phyloP scores from a whole-genome alignment of 805 yeast genomes.

The Metschnikowia lunata region DNA sequence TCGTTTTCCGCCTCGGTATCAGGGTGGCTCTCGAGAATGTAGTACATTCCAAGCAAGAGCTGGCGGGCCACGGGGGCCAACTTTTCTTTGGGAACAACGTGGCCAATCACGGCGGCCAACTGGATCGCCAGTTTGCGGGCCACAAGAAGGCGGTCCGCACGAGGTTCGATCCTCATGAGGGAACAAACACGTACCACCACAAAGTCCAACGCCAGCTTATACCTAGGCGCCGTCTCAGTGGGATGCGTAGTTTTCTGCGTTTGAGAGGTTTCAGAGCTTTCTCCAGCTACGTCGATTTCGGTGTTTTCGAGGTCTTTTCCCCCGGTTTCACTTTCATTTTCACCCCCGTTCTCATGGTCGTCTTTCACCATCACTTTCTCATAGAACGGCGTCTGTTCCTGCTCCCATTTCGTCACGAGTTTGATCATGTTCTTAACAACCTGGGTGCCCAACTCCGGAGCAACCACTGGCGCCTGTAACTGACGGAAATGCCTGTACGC shows the following conservation, averaged over 20 bases:
- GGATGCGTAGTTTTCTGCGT: no score
- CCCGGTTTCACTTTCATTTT: neutral
- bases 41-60: conserved; percentile 51
- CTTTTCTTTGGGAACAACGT: conserved; percentile 43
- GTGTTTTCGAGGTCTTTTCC: neutral
- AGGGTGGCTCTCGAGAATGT: conserved; percentile 45
- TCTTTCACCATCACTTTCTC: neutral
- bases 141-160: conserved; percentile 46
- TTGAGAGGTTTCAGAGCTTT: neutral
- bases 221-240: conserved; percentile 5
- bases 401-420: conserved; percentile 60
- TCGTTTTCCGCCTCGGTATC: conserved; percentile 48
- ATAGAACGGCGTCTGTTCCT: conserved; percentile 32
- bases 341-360: neutral
- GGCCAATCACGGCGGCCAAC: conserved; percentile 59
- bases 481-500: conserved; percentile 71
- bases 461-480: conserved; percentile 71
- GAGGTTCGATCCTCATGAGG: conserved; percentile 60
- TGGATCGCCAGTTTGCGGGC: conserved; percentile 71
- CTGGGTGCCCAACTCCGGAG: conserved; percentile 59
- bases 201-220: conserved; percentile 49
- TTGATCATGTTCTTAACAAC: conserved; percentile 62
- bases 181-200: conserved; percentile 58
- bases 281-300: neutral
- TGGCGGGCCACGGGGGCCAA: conserved; percentile 42